Percentiles rank a stretch among this genome's conserved stretches.
Evolutionary conservation across 805 yeast genomes (phyloP).

Genomic region (Suhomyces prunicola): DNA sequence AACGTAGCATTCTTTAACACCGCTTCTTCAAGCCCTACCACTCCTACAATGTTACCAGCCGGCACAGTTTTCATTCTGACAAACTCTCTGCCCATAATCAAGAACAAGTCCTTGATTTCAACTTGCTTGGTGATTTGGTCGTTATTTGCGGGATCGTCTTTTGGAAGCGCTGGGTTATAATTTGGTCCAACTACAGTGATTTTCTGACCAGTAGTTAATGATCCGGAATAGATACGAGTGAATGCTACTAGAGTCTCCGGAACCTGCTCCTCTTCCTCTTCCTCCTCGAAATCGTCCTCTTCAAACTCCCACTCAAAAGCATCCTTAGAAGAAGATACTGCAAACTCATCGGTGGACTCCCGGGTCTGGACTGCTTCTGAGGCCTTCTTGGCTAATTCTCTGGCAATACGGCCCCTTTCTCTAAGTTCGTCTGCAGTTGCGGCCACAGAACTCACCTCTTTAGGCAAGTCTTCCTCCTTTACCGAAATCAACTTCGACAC

Average conservation of each 20-base stretch:
- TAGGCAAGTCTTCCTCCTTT: slow-evolving; percentile 78
- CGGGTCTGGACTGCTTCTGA: slow-evolving; percentile 42
- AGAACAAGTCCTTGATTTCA: slow-evolving; percentile 64
- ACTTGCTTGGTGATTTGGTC: slow-evolving; percentile 54
- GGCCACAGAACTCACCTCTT: slow-evolving; percentile 28
- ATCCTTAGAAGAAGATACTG: slow-evolving; percentile 24
- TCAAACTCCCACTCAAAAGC: slow-evolving; percentile 47
- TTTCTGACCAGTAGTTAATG: slow-evolving; percentile 69
- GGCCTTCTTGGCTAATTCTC: slow-evolving; percentile 67
- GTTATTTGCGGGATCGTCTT: slow-evolving; percentile 36
- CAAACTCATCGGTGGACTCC: slow-evolving; percentile 26
- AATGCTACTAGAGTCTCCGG: slow-evolving; percentile 80
- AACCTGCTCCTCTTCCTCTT: slow-evolving; percentile 44
- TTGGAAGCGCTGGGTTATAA: slow-evolving; percentile 59
- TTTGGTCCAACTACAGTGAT: slow-evolving; percentile 82
- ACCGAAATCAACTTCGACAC: slow-evolving; percentile 87
- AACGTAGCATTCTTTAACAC: slow-evolving; percentile 86
- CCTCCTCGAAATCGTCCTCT: slow-evolving; percentile 44
- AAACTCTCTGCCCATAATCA: slow-evolving; percentile 91
- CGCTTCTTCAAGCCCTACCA: slow-evolving; percentile 82
- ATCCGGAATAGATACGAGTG: slow-evolving; percentile 86
- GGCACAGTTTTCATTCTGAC: slow-evolving; percentile 77
- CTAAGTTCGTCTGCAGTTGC: slow-evolving; percentile 53
- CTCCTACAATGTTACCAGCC: slow-evolving; percentile 93
- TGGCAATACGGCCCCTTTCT: slow-evolving; percentile 61